Conservation (phyloP, 768 basidiomycete species). For the Hericium erinaceus region DNA sequence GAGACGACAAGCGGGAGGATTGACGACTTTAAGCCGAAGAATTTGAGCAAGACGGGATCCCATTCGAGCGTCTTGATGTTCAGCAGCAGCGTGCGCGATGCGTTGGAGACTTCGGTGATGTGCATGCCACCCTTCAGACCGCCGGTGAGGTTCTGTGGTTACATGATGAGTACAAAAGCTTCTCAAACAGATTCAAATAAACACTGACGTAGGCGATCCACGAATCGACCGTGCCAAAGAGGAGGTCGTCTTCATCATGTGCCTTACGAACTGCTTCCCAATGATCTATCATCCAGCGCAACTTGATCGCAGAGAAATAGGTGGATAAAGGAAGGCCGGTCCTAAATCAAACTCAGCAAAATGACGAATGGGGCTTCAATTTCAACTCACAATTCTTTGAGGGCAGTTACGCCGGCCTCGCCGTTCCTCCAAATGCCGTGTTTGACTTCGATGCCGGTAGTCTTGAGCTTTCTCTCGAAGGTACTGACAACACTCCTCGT, state of each 20-base stretch:
- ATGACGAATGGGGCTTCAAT: neutral
- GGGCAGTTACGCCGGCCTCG: slow-evolving; percentile 50
- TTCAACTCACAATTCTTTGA: slow-evolving; percentile 53
- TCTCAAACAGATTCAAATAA: neutral
- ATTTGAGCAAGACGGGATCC: slow-evolving; percentile 74
- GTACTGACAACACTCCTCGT: slow-evolving; percentile 81
- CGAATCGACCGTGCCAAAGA: slow-evolving; percentile 94
- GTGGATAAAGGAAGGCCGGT: slow-evolving; percentile 94
- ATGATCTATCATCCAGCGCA: slow-evolving; percentile 95
- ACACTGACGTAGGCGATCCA: slow-evolving; percentile 79
- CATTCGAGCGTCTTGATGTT: slow-evolving; percentile 75
- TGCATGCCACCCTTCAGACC: slow-evolving; percentile 63
- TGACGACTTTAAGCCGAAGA: slow-evolving; percentile 73
- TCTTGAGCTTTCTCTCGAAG: slow-evolving; percentile 60
- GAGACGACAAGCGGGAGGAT: slow-evolving; percentile 84
- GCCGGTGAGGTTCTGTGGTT: slow-evolving; percentile 68
- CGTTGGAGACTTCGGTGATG: slow-evolving; percentile 90
- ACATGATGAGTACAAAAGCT: neutral
- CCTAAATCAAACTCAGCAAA: slow-evolving; percentile 29
- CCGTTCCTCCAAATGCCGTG: slow-evolving; percentile 64
- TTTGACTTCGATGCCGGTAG: slow-evolving; percentile 65
- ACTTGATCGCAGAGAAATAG: slow-evolving; percentile 95
- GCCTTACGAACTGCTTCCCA: slow-evolving; percentile 66
- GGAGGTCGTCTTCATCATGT: slow-evolving; percentile 69
- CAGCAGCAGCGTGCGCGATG: slow-evolving; percentile 89